Base-by-base conservation (phyloP, 2,329 filamentous ascomycete genomes). In the Diplodia seriata region DNA sequence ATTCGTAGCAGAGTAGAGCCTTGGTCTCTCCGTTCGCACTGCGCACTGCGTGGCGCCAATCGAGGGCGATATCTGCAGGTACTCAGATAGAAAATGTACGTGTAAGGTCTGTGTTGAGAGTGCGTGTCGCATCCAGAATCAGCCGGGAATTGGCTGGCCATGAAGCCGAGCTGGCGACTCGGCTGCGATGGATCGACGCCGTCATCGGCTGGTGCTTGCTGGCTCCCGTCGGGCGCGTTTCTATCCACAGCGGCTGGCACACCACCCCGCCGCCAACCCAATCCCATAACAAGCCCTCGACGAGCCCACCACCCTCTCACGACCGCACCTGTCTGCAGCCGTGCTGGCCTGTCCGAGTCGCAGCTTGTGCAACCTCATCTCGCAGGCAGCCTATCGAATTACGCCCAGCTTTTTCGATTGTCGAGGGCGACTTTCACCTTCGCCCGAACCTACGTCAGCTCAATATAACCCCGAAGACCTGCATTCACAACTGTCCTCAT, bases 11-110 rank as follows among this genome's bases (percentile, higher is more conserved):
- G 36, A 33, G 40, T 26, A 43, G 59, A 31, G 59, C 43, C 43
- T 51, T 63, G 29, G 47, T 63, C 43, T 14, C 43, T 51, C 59
- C 9, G 26, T 63, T 51, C n/a, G 59, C 33, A 47, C 59, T 51
- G 59, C 47, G 50, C n/a, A n/a, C 43, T 51, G 59, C 47, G 59
- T 63, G 59, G 59, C 59, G 59, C 59, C 59, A 63, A 36, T 63
- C 43, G 20, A 31, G 47, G 47, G 18, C n/a, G 54, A 20, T 6
- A 26, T n/a, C 57, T 62, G 57, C 57, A 62, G 57, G 40, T 26
- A 49, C 12, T 38, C 57, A 62, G 57, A 62, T 49, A 62, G 40
- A 18, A 8, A 62, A 62, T 62, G 57, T 49, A 49, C 43, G 43
- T 47, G 43, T 47, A 47, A 40, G 54, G 23, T 57, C 23, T 26